Percentiles rank a stretch among this genome's conserved stretches.
Conservation (phyloP, 768 basidiomycete genomes). For the Obba rivulosa region DNA sequence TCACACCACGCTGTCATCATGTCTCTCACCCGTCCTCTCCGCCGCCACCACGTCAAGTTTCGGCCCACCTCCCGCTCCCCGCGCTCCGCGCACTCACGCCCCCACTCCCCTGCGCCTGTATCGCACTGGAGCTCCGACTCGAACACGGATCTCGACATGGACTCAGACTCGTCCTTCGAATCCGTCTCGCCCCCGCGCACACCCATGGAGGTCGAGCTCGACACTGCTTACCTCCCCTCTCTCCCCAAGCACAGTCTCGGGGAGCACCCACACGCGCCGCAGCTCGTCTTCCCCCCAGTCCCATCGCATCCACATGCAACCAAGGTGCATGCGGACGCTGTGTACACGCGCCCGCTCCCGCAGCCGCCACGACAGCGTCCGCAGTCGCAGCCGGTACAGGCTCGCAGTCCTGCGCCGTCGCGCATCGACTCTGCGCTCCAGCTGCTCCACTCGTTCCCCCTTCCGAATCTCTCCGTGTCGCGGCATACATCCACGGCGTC, state of each 20-base stretch:
- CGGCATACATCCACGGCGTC: not conserved
- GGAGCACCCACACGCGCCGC: conserved; percentile 9
- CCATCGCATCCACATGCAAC: conserved; percentile 8
- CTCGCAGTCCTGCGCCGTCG: not conserved
- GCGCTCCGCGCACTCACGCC: conserved; percentile 4
- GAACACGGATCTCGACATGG: conserved; percentile 14
- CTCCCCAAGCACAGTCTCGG: conserved; percentile 8
- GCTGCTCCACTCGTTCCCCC: conserved; percentile 23
- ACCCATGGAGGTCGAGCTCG: conserved; percentile 14
- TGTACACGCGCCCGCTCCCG: no score
- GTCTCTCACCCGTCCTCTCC: conserved; percentile 24
- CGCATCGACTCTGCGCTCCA: conserved; percentile 20
- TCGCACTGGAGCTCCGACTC: conserved; percentile 21
- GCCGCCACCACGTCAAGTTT: conserved; percentile 15
- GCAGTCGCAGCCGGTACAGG: not conserved
- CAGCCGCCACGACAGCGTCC: conserved; percentile 2
- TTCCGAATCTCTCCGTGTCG: conserved; percentile 18
- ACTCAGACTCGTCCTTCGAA: conserved; percentile 19
- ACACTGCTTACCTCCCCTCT: conserved; percentile 11
- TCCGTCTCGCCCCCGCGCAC: conserved; percentile 17
- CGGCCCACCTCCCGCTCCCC: conserved; percentile 10
- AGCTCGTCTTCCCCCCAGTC: conserved; percentile 11
- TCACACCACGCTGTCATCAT: conserved; percentile 34
- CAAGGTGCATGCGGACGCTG: not conserved
- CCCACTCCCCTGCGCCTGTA: conserved; percentile 8